Base-by-base conservation (phyloP, 2,329 filamentous ascomycete species). In the Cordyceps militaris region DNA sequence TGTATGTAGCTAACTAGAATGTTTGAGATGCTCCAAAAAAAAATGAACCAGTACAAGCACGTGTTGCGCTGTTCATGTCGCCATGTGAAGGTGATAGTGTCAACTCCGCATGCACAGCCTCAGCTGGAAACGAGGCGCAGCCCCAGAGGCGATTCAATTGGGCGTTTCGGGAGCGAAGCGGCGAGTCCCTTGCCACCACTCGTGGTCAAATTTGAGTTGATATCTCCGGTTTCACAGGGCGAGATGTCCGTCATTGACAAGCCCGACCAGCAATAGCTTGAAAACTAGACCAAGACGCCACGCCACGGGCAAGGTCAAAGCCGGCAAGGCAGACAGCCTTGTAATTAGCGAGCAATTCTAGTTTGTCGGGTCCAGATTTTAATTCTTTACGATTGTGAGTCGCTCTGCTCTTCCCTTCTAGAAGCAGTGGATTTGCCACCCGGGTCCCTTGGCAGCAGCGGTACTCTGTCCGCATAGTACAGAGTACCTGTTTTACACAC, bases 91-190 rank as follows among this genome's bases (percentile, higher is more conserved):
- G 30, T 38, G 43, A 21, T 11, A 23, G 11, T 32, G 43, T 32
- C 53, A 13, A 48, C 43, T 23, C 16, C n/a, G 11, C 32, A 14
- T 40, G 32, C 53, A 48, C 42, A 55, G 52, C 53, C 53, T 32
- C 43, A 56, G 53, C 53, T 40, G 43, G 34, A 21, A 40, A 44
- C 34, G 43, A 56, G 53, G 53, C 53, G 53, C 53, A 56, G 53
- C 30, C 3, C 9, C 6, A 16, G 30, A 26, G 23, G 16, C 10
- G 14, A 2, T 16, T 13, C 10, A 44, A 30, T 38, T 26, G 28
- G 46, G 6, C 19, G 11, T 36, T 24, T 40, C 34, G 32, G 21
- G 9, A 9, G 36, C 50, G 26, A 52, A 32, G 13, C 8, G 38
- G 26, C 38, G 8, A 44, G n/a, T n/a, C n/a, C n/a, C 8, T 34